phyloP scores from a whole-genome alignment of 176 grass and related monocot genomes.

The Triticum monococcum region DNA sequence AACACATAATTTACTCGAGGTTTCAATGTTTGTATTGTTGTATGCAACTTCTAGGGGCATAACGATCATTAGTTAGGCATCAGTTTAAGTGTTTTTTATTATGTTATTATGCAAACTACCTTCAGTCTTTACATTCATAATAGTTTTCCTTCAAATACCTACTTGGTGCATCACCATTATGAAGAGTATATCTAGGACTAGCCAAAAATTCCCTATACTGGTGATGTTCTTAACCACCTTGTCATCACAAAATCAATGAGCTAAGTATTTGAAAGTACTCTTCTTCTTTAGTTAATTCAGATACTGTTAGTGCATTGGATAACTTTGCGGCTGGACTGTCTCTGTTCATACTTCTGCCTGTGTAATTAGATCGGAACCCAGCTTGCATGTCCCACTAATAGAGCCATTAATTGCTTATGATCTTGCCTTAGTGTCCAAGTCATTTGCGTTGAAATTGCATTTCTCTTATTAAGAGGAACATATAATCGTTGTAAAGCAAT shows the following conservation, averaged over 20 bases:
- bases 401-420: neutral
- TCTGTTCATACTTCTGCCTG: neutral
- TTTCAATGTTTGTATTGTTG: neutral
- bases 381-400: neutral
- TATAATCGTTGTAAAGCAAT: neutral
- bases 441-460: neutral
- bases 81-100: neutral
- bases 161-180: neutral
- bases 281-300: neutral
- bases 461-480: neutral
- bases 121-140: neutral
- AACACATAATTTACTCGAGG: neutral
- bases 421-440: neutral
- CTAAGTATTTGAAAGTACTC: neutral
- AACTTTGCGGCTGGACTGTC: neutral
- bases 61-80: neutral
- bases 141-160: neutral
- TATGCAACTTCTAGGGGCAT: neutral
- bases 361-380: neutral
- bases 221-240: neutral
- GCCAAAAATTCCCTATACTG: neutral
- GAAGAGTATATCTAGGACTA: neutral
- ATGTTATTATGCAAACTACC: neutral
- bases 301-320: neutral
- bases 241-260: neutral